Evolutionary conservation across 169 alveolate species (phyloP).

Genomic region (Plasmodium malariae): DNA sequence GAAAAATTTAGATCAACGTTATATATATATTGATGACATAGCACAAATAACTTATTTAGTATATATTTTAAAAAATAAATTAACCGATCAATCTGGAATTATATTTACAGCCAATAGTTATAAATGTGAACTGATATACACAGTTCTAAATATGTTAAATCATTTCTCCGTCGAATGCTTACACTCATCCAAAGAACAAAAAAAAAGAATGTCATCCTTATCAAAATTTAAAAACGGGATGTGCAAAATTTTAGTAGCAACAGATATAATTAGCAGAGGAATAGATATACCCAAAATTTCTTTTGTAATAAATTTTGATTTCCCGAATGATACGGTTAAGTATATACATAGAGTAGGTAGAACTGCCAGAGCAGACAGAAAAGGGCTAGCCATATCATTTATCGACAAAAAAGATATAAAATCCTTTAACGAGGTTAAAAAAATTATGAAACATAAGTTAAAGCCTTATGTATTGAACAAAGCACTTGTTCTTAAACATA

Average conservation of each 20-base stretch:
- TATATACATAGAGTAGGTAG: constrained; percentile 98
- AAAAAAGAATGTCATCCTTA: constrained; percentile 94
- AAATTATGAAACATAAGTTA: constrained; percentile 79
- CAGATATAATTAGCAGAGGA: constrained; percentile 99
- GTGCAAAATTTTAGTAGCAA: constrained; percentile 92
- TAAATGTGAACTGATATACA: constrained; percentile 91
- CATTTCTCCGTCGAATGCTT: constrained; percentile 93
- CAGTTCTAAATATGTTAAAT: constrained; percentile 93
- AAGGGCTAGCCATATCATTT: constrained; percentile 95
- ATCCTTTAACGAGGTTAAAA: constrained; percentile 86
- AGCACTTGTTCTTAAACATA: constrained; percentile 89
- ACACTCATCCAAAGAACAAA: constrained; percentile 96
- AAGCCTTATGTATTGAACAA: constrained; percentile 89
- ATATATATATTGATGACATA: constrained; percentile 41
- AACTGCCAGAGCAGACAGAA: constrained; percentile 97
- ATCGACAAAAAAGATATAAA: constrained; percentile 93
- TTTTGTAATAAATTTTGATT: constrained; percentile 95
- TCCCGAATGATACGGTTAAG: constrained; percentile 93
- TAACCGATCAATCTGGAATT: constrained; percentile 85
- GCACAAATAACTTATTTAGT: constrained; percentile 60
- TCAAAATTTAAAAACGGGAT: constrained; percentile 95
- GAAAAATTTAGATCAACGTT: constrained; percentile 54
- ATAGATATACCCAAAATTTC: constrained; percentile 97
- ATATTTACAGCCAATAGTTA: constrained; percentile 95
- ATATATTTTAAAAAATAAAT: constrained; percentile 37